Conservation (phyloP, 306 rosid species). For the Quercus berberidifolia region DNA sequence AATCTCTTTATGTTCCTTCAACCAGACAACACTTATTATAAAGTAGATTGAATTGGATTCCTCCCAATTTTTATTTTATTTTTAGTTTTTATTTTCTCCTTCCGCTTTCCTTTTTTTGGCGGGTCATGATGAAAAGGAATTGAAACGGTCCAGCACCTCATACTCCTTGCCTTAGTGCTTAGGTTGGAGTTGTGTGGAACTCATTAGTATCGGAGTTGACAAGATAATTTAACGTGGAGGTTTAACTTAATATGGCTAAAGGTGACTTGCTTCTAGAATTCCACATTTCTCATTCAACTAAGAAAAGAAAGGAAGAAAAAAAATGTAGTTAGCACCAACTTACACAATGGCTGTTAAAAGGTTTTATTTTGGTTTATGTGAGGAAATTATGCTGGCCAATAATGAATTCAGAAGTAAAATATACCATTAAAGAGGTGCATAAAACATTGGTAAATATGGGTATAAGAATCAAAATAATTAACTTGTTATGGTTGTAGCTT, state of each 20-base stretch:
- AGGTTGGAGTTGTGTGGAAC: no score
- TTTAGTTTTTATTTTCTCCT: background rate
- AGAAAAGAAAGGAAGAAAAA: no score
- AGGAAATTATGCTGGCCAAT: background rate
- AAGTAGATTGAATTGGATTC: constrained; percentile 21
- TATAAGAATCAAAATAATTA: no score
- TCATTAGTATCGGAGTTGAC: no score
- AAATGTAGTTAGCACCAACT: background rate
- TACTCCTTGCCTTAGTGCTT: no score
- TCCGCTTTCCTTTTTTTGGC: background rate
- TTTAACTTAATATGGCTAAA: no score
- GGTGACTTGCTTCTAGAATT: no score
- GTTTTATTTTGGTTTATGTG: background rate
- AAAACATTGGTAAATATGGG: no score
- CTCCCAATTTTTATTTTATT: background rate
- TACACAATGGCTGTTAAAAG: background rate
- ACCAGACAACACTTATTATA: constrained; percentile 3
- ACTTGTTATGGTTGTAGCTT: no score
- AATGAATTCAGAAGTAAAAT: background rate
- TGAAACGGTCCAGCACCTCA: no score
- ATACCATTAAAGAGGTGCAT: background rate
- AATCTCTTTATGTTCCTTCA: background rate
- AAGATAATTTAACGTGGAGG: rapidly evolving
- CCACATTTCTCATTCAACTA: no score
- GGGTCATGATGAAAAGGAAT: background rate